These are phyloP conservation scores for Coemansia sp. DNA, from an alignment of 192 early-diverging fungal species.

Conservation along the genomic window DNA sequence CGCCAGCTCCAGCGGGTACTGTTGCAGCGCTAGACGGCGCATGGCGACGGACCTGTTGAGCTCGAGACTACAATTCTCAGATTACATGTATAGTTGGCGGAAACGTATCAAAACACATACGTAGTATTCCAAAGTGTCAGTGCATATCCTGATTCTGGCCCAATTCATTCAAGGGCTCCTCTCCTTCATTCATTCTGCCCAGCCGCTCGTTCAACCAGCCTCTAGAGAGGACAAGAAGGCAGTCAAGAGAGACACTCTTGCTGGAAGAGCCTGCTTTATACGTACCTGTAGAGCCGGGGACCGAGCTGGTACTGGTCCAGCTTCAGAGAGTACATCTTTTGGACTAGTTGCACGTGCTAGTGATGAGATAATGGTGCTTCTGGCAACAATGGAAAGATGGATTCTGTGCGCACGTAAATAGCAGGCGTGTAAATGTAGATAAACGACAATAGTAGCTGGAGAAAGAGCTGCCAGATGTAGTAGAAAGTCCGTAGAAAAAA, in stretches of 20 bases:
- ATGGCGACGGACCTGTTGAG: slow-evolving; percentile 48
- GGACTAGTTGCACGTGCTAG: neutral
- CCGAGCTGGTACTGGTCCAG: slow-evolving; percentile 49
- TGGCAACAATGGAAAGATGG: neutral
- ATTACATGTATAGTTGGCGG: neutral
- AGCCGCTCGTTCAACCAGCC: neutral
- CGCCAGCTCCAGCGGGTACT: slow-evolving; percentile 32
- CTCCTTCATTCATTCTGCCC: too few species aligned
- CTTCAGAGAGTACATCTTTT: slow-evolving; percentile 18
- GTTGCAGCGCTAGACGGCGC: slow-evolving; percentile 46
- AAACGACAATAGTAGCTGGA: neutral
- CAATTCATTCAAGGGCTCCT: too few species aligned
- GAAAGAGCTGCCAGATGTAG: neutral
- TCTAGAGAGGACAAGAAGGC: neutral
- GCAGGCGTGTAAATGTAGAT: neutral
- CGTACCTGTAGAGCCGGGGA: slow-evolving; percentile 48
- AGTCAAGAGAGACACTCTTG: neutral
- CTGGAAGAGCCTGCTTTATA: neutral
- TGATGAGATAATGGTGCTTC: neutral
- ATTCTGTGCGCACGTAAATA: neutral
- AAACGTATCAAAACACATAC: neutral
- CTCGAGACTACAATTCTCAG: slow-evolving; percentile 34
- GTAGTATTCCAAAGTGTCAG: neutral
- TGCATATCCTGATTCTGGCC: neutral
- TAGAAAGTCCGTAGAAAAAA: neutral